Base-by-base conservation (phyloP, 495 filamentous ascomycete genomes). In the Penicillium desertorum region DNA sequence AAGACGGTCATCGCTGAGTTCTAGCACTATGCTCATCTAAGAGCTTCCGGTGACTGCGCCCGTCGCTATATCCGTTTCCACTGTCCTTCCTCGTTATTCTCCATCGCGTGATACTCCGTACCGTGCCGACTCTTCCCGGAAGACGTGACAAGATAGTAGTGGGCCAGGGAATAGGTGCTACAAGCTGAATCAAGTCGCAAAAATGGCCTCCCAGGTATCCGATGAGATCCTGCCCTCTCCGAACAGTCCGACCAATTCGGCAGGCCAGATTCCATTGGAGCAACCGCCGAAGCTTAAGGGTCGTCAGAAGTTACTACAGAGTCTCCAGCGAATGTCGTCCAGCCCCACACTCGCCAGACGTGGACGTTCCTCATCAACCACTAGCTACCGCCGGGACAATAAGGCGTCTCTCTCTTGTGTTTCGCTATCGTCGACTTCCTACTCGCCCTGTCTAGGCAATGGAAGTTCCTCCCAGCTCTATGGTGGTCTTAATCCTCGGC, bases 261-360 rank as follows among this genome's bases (percentile, higher is more conserved):
- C 57, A 9, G 72, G 66, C 4, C 71, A 76, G 64, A 72, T 80
- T 19, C 76, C 79, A 1, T 58, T 80, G 51, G 84, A 86, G 39
- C 73, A 71, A 42, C 76, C 77, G 11, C 71, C 74, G 8, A 94
- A 90, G 72, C 77, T 86, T 46, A 91, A 86, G 68, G 87, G 89
- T 22, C 83, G 89, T 32, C 84, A 86, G 54, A 85, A 86, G 50
- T 74, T 98, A 41, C 73, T 96, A 20, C 86, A 90, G 57, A 85
- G 84, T 47, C 81, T 98, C 47, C 86, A 95, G 63, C 88, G 91
- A 42, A 94, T 98, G 57, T 89, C 92, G 16, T 97, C 94, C 2
- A 91, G 88, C 2, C 88, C 90, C 10, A 88, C 89, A 22, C 75
- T 98, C 27, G 72, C 81, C 30, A 83, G 85, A 51, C 68, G 86